Evolutionary conservation across 1,284 basidiomycete genomes (phyloP), one percentile per base, ranked within the genome.

Genomic region (Irpex sp.): DNA sequence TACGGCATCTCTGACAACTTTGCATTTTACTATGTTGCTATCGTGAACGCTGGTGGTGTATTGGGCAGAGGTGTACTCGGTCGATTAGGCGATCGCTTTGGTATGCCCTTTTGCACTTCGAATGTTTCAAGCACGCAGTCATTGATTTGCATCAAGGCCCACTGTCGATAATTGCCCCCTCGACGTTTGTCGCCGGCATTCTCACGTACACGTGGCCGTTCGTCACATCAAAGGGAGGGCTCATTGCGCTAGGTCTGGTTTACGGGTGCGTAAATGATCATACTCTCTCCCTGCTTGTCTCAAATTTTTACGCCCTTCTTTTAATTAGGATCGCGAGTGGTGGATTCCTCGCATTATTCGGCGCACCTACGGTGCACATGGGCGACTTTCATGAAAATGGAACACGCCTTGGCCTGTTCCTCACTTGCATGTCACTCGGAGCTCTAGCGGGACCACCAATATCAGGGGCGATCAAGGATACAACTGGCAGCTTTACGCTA

Each of bases 131-230:
- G 8, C 13, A 26, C 15, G 19, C 19, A 19, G 15, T 51, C 4
- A 6, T 26, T 55, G 53, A 55, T 33, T 11, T 11, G 13, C 17
- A 4, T 17, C 0, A 57, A 83, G 84, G 86, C 4, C 71, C 83
- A 0, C 72, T 86, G 61, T 88, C 85, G 65, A 74, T 84, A 31
- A 83, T 87, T 74, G 80, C 80, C 15, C 86, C 85, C 1, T 79
- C 82, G 36, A 84, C 81, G 0, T 68, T 78, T 5, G 43, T 79
- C 9, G 80, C 84, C 3, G 85, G 77, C 0, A 70, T 85, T 37
- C 65, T 87, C n/a, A 87, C 85, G 1, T 83, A 80, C 65, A 78
- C 78, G 3, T 89, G 86, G 86, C 86, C 87, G 7, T 83, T 81
- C 67, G 80, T 82, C 0, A 71, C 70, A 31, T 77, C 73, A 17